Percentiles rank a stretch among this genome's conserved stretches.
Evolutionary conservation across 306 rosid species (phyloP).

Genomic region (Ochetophila trinervis): DNA sequence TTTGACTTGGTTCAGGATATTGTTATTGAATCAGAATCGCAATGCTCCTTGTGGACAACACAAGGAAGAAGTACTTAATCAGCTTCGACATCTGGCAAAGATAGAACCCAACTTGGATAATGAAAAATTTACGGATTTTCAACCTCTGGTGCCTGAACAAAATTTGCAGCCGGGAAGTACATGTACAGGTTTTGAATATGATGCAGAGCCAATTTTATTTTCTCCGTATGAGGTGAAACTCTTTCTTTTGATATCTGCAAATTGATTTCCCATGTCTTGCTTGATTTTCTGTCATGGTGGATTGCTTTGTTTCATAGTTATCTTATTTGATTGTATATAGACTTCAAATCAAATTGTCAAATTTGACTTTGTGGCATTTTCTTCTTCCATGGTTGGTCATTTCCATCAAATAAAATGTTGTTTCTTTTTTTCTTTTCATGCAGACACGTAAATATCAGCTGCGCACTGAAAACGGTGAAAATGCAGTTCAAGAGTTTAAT

Average conservation of each 20-base stretch:
- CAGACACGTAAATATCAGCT: slow-evolving; percentile 40
- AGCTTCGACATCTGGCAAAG: slow-evolving; percentile 66
- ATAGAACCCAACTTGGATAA: slow-evolving; percentile 41
- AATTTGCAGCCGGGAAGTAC: slow-evolving; percentile 26
- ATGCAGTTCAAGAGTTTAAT: slow-evolving; percentile 38
- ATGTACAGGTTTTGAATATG: slow-evolving; percentile 32
- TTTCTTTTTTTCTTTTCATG: neutral
- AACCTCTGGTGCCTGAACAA: slow-evolving; percentile 29
- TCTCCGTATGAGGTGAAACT: slow-evolving; percentile 49
- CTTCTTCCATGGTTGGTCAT: neutral
- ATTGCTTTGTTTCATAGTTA: neutral
- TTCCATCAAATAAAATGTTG: neutral
- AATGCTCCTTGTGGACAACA: slow-evolving; percentile 74
- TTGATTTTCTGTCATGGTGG: neutral
- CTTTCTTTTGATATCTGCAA: slow-evolving; percentile 5
- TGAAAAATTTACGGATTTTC: slow-evolving; percentile 18
- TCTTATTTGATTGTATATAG: neutral
- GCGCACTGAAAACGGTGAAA: slow-evolving; percentile 33
- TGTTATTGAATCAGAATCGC: slow-evolving; percentile 70
- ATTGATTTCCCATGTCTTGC: neutral
- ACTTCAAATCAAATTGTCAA: neutral
- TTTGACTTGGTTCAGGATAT: slow-evolving; percentile 38
- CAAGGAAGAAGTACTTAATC: slow-evolving; percentile 70
- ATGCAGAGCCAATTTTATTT: slow-evolving; percentile 34
- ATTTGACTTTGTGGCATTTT: neutral